Percentiles rank a stretch among this genome's conserved stretches.
phyloP scores from a whole-genome alignment of 1,139 yeast genomes.

The Scheffersomyces illinoinensis region DNA sequence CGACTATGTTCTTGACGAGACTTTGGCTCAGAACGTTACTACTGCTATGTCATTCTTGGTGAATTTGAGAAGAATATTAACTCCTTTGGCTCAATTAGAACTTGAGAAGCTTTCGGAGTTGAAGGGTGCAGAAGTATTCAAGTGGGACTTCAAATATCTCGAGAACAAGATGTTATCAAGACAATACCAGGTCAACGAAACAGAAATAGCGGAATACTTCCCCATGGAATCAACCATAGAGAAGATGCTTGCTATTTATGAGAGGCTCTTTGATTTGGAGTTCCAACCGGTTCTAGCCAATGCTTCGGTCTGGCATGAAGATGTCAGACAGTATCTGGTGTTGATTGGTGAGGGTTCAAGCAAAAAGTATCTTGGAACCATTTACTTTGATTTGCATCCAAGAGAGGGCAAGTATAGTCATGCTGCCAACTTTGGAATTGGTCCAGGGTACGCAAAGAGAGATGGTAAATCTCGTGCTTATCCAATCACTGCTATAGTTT shows the following conservation, averaged over 20 bases:
- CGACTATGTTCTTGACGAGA: slow-evolving; percentile 67
- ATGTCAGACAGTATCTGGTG: slow-evolving; percentile 73
- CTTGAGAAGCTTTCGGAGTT: slow-evolving; percentile 47
- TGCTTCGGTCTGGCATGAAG: slow-evolving; percentile 64
- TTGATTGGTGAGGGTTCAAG: slow-evolving; percentile 56
- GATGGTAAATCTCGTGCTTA: slow-evolving; percentile 53
- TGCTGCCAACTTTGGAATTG: slow-evolving; percentile 77
- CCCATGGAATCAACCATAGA: slow-evolving; percentile 68
- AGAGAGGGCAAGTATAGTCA: slow-evolving; percentile 85
- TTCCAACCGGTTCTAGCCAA: slow-evolving; percentile 52
- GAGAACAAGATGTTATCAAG: slow-evolving; percentile 63
- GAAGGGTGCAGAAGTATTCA: slow-evolving; percentile 59
- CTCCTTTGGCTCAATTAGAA: slow-evolving; percentile 61
- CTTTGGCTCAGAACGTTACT: slow-evolving; percentile 72
- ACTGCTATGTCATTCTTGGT: slow-evolving; percentile 60
- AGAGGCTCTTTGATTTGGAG: slow-evolving; percentile 64
- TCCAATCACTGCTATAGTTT: slow-evolving; percentile 78
- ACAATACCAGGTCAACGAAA: slow-evolving; percentile 70
- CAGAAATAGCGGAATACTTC: slow-evolving; percentile 73
- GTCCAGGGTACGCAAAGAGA: slow-evolving; percentile 56
- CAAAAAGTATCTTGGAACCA: slow-evolving; percentile 70
- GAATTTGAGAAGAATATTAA: slow-evolving; percentile 59
- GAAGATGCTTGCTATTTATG: slow-evolving; percentile 71
- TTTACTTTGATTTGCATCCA: slow-evolving; percentile 81
- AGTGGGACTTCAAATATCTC: slow-evolving; percentile 76